These are phyloP conservation scores for Rhododendron ferrugineum DNA, from an alignment of 148 eudicot genomes.

Conservation along the genomic window DNA sequence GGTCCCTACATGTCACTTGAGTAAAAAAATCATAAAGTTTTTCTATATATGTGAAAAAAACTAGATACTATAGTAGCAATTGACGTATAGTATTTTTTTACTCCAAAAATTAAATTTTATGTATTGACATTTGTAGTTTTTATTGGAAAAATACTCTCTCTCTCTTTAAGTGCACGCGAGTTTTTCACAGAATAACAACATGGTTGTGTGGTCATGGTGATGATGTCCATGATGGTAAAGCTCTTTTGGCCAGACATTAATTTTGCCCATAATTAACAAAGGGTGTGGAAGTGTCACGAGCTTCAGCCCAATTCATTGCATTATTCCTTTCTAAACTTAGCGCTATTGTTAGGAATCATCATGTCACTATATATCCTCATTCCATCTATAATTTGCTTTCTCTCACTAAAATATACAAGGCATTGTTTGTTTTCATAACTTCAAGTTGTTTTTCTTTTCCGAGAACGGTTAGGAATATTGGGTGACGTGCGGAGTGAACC, in stretches of 20 bases:
- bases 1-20: too few species aligned
- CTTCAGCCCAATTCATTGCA: neutral
- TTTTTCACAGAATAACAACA: neutral
- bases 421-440: neutral
- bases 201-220: constrained; percentile 4
- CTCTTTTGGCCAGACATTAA: constrained; percentile 8
- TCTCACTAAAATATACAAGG: neutral
- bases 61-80: too few species aligned
- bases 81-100: too few species aligned
- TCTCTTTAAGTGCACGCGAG: neutral
- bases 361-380: neutral
- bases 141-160: neutral
- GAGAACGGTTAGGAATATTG: neutral
- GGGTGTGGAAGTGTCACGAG: constrained; percentile 1
- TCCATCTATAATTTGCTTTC: neutral
- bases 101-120: too few species aligned
- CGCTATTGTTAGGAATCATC: neutral
- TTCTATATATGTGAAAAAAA: too few species aligned
- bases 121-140: neutral
- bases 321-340: neutral
- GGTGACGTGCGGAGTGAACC: neutral
- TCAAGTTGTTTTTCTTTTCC: neutral
- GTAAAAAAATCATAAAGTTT: too few species aligned
- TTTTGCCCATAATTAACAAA: neutral
- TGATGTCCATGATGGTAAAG: constrained; percentile 7